Conservation (phyloP, 2,329 filamentous ascomycete species). For the Microsporum audouinii region DNA sequence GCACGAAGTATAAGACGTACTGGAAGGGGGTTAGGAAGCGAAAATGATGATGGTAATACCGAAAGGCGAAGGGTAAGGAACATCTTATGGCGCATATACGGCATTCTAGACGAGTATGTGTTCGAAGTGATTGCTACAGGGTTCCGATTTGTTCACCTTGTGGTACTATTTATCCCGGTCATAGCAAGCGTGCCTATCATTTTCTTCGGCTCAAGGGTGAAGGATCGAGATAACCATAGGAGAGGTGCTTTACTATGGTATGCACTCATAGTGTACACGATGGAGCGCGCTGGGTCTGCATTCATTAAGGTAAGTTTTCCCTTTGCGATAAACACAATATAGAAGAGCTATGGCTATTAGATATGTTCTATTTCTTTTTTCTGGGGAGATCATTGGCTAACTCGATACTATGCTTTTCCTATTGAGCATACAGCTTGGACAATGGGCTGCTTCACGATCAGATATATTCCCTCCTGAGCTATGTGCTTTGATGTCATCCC, state of each 20-base stretch:
- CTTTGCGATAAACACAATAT: background rate
- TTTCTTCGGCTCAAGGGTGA: conserved; percentile 60
- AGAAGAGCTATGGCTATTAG: background rate
- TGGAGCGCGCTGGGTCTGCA: conserved; percentile 87
- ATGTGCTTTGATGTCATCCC: conserved; percentile 83
- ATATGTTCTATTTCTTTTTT: background rate
- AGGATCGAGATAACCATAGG: conserved; percentile 60
- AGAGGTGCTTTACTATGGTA: conserved; percentile 92
- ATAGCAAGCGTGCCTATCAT: conserved; percentile 66
- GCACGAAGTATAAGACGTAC: background rate
- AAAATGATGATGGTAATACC: conserved; percentile 54
- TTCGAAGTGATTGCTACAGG: conserved; percentile 76
- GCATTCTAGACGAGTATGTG: conserved; percentile 52
- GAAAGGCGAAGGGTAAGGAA: conserved; percentile 48
- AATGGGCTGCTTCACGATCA: conserved; percentile 93
- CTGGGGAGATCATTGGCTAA: background rate
- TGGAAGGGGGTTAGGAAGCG: background rate
- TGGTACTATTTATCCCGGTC: conserved; percentile 83
- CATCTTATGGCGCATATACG: conserved; percentile 47
- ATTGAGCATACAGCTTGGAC: conserved; percentile 55
- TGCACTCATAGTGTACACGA: conserved; percentile 67
- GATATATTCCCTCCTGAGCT: conserved; percentile 93
- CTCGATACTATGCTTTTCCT: background rate
- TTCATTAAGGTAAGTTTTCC: conserved; percentile 70
- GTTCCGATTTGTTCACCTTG: conserved; percentile 74